Conservation (phyloP, 805 yeast species). For the Zygosaccharomyces bailii region DNA sequence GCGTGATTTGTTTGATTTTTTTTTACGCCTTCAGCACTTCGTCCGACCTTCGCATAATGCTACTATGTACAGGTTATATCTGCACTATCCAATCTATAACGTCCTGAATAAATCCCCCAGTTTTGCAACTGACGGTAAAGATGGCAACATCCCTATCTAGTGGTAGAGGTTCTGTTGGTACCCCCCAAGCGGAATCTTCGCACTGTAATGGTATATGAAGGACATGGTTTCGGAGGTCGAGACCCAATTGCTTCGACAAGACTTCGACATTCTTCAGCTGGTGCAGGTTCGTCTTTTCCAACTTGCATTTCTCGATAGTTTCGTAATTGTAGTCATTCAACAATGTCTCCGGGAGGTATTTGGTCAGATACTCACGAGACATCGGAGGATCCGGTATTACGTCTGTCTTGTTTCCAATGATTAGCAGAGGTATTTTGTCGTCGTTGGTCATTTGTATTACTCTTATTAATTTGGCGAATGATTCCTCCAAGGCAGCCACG, state of each 20-base stretch:
- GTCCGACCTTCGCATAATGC: constrained; percentile 1
- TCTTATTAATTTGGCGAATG: constrained; percentile 15
- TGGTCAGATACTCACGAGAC: neutral
- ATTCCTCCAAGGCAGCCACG: constrained; percentile 16
- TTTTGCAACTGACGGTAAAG: constrained; percentile 24
- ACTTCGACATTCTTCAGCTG: constrained; percentile 20
- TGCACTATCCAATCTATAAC: constrained; percentile 24
- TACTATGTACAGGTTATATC: constrained; percentile 1
- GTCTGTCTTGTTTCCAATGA: constrained; percentile 25
- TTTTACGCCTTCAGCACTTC: neutral
- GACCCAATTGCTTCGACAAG: constrained; percentile 22
- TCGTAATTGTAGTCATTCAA: constrained; percentile 21
- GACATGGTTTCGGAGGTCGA: constrained; percentile 21
- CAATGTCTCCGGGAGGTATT: constrained; percentile 14
- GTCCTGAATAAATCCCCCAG: constrained; percentile 20
- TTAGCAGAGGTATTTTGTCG: constrained; percentile 22
- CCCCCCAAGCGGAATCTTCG: constrained; percentile 4
- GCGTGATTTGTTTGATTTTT: neutral
- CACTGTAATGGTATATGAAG: constrained; percentile 15
- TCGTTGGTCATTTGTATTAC: constrained; percentile 21
- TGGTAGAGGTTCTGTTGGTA: constrained; percentile 10
- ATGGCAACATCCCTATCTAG: constrained; percentile 24
- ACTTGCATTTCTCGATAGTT: constrained; percentile 15
- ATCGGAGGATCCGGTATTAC: constrained; percentile 14
- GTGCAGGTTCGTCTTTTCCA: constrained; percentile 18